Percentiles rank a stretch among this genome's conserved stretches.
Evolutionary conservation across 2,329 filamentous ascomycete species (phyloP).

Genomic region (Nothopassalora personata): DNA sequence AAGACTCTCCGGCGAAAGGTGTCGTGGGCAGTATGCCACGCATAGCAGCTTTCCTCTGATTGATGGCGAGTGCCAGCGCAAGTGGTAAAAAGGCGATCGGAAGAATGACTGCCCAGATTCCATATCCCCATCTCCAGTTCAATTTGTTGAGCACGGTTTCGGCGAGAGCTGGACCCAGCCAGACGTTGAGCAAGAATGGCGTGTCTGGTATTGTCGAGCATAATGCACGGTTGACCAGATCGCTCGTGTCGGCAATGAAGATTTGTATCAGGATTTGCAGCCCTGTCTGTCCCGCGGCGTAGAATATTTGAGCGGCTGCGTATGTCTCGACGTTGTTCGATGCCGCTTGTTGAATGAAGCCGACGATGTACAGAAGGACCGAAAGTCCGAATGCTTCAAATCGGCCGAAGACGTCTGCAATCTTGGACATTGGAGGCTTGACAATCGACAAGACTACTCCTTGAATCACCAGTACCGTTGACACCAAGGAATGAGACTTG

Average conservation of each 20-base stretch:
- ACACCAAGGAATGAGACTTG: conserved; percentile 58
- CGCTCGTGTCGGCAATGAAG: conserved; percentile 59
- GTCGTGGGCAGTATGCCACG: conserved; percentile 42
- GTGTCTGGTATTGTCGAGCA: conserved; percentile 55
- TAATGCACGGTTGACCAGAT: conserved; percentile 55
- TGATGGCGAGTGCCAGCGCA: conserved; percentile 48
- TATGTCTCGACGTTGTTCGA: conserved; percentile 52
- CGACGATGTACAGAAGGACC: conserved; percentile 51
- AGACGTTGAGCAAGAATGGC: conserved; percentile 58
- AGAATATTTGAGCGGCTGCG: conserved; percentile 55
- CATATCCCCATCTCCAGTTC: conserved; percentile 60
- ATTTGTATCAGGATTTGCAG: conserved; percentile 59
- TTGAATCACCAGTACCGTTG: conserved; percentile 60
- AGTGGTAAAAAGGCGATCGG: conserved; percentile 54
- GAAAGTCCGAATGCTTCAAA: conserved; percentile 54
- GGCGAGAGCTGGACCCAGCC: conserved; percentile 53
- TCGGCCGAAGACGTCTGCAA: conserved; percentile 58
- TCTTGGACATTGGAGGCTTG: conserved; percentile 57
- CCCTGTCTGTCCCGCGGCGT: conserved; percentile 55
- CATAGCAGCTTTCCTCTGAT: conserved; percentile 49
- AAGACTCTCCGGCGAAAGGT: conserved; percentile 34
- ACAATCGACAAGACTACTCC: conserved; percentile 58
- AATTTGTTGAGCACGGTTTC: conserved; percentile 42
- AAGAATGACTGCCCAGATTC: conserved; percentile 57
- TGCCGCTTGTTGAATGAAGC: conserved; percentile 54